Conservation (phyloP, 306 rosid species). For the Cucurbita pepo region DNA sequence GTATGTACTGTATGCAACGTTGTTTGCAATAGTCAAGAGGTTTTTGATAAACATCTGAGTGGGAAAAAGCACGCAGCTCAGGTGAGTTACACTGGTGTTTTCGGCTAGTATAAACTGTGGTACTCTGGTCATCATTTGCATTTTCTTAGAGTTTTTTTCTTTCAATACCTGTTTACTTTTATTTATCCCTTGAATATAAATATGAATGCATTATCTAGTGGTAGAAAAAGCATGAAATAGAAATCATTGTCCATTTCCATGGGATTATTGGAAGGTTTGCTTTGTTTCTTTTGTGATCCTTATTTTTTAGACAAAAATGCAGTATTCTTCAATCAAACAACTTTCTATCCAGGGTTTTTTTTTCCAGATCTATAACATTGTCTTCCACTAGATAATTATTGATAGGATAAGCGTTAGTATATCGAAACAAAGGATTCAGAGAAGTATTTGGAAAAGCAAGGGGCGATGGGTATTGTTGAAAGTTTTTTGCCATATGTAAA, state of each 20-base stretch:
- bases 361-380: too few species aligned
- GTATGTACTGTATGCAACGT: slow-evolving; percentile 39
- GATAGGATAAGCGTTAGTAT: too few species aligned
- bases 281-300: neutral
- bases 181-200: neutral
- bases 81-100: slow-evolving; percentile 23
- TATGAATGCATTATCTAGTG: neutral
- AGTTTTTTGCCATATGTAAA: neutral
- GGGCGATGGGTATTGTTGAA: too few species aligned
- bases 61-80: slow-evolving; percentile 51
- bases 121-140: neutral
- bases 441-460: too few species aligned
- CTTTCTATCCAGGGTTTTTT: too few species aligned
- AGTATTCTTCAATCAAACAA: too few species aligned
- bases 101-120: neutral
- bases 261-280: neutral
- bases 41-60: slow-evolving; percentile 31
- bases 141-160: neutral
- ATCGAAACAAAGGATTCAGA: too few species aligned
- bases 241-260: neutral
- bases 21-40: slow-evolving; percentile 40
- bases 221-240: neutral
- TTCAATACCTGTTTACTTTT: neutral
- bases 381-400: too few species aligned
- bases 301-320: too few species aligned